phyloP scores from a whole-genome alignment of 768 basidiomycete genomes.

The Stropharia rugosoannulata region DNA sequence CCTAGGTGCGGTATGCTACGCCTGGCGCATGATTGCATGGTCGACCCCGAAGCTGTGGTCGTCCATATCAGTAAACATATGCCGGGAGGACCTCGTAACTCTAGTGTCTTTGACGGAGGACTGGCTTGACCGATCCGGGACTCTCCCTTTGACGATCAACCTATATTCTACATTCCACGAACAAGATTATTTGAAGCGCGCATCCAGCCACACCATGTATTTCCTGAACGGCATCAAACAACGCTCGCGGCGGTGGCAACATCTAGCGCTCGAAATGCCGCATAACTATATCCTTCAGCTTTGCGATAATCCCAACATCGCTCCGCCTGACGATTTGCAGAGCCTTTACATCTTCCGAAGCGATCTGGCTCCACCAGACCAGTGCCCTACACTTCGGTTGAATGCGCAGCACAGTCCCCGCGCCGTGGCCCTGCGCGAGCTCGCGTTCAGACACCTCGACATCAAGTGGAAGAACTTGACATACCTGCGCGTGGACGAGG shows the following conservation, averaged over 20 bases:
- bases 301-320: not conserved
- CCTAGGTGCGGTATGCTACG: not conserved
- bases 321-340: not conserved
- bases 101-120: not conserved
- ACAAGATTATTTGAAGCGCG: not conserved
- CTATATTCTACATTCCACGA: not conserved
- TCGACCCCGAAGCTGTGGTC: not conserved
- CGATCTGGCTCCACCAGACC: not conserved
- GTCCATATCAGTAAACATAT: not conserved
- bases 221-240: not conserved
- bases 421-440: not conserved
- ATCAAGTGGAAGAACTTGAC: not conserved
- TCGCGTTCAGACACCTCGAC: not conserved
- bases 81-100: not conserved
- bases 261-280: not conserved
- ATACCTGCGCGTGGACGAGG: not conserved
- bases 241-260: not conserved
- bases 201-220: not conserved
- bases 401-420: not conserved
- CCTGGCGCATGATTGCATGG: conserved; percentile 1
- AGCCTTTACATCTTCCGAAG: not conserved
- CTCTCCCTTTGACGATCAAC: not conserved
- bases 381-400: not conserved
- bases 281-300: not conserved
- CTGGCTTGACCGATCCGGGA: not conserved